These are phyloP conservation scores for Phialocephala subalpina DNA, from an alignment of 2,329 filamentous ascomycete species.

Conservation along the genomic window DNA sequence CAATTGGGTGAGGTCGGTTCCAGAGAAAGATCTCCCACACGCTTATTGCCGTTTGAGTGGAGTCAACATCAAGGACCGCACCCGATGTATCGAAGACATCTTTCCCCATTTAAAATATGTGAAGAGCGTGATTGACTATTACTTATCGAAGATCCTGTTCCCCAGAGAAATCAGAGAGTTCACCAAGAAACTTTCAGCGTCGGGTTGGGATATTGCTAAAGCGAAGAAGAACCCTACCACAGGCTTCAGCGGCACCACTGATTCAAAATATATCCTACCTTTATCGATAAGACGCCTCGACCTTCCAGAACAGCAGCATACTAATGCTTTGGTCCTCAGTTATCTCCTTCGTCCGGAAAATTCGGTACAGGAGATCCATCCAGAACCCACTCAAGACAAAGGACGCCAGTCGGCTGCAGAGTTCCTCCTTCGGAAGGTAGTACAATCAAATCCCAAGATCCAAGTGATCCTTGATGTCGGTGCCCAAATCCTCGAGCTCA, in stretches of 20 bases:
- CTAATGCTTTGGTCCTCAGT: constrained; percentile 71
- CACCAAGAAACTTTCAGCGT: constrained; percentile 67
- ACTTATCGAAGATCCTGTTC: constrained; percentile 65
- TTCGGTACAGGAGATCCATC: constrained; percentile 41
- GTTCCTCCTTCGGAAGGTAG: constrained; percentile 55
- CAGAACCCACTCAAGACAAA: constrained; percentile 12
- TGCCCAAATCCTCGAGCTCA: constrained; percentile 72
- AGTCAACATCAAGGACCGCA: constrained; percentile 65
- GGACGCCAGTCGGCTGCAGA: constrained; percentile 49
- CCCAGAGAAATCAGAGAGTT: constrained; percentile 70
- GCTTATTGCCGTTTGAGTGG: constrained; percentile 53
- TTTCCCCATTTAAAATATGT: constrained; percentile 61
- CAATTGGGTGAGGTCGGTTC: constrained; percentile 52
- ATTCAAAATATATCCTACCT: constrained; percentile 64
- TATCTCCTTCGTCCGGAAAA: constrained; percentile 65
- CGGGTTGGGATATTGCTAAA: constrained; percentile 70
- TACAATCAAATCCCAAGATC: constrained; percentile 47
- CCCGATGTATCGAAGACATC: constrained; percentile 54
- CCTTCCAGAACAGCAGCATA: constrained; percentile 62
- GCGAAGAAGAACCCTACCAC: constrained; percentile 58
- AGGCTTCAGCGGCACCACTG: constrained; percentile 76
- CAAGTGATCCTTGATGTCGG: constrained; percentile 76
- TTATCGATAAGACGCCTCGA: constrained; percentile 67
- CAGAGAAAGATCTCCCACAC: constrained; percentile 43
- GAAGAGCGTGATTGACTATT: constrained; percentile 69